Evolutionary conservation across 2,329 filamentous ascomycete genomes (phyloP), one percentile per base, ranked within the genome.

Genomic region (Cyphellophora attinorum): DNA sequence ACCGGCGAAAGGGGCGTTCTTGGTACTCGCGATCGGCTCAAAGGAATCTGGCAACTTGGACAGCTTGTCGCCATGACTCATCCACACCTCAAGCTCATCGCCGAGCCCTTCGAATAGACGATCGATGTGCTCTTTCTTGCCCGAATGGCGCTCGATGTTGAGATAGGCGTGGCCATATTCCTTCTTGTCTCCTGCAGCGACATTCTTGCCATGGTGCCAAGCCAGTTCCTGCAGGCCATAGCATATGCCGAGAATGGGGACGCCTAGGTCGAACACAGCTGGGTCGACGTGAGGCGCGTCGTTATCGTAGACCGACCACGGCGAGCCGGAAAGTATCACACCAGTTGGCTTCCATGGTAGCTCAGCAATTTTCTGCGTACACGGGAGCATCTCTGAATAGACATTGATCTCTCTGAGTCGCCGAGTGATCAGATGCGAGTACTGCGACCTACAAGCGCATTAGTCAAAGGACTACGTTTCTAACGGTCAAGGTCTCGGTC

Each of bases 11-110:
- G 79, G 74, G 1, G 82, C 77, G 62, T 91, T 93, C 33, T 66
- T 55, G 2, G 85, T 89, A 4, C 69, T 79, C 33, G 82, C 86
- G 49, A 94, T 75, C 11, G 70, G 76, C 40, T 73, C 62, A 55
- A 93, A 94, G 27, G 69, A 73, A 21, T 79, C 65, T 6, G 88
- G 88, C 25, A 94, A 67, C 36, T 71, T 64, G 25, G 70, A 71
- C 8, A 96, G 72, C 68, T 93, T 93, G 62, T 95, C 86, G 39
- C 78, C 79, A 57, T 96, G 89, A 47, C 75, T 82, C 88, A 95
- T 95, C 71, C 75, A 89, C 11, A 84, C 75, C 41, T 81, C 70
- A 50, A 84, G 68, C 33, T 74, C 64, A 41, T 83, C 77, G 39
- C 77, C 80, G 8, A 94, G 54, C 11, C 78, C 84, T 17, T 75